Conservation (phyloP, 164 flowering plant genomes). For the Sextonia rubra region DNA sequence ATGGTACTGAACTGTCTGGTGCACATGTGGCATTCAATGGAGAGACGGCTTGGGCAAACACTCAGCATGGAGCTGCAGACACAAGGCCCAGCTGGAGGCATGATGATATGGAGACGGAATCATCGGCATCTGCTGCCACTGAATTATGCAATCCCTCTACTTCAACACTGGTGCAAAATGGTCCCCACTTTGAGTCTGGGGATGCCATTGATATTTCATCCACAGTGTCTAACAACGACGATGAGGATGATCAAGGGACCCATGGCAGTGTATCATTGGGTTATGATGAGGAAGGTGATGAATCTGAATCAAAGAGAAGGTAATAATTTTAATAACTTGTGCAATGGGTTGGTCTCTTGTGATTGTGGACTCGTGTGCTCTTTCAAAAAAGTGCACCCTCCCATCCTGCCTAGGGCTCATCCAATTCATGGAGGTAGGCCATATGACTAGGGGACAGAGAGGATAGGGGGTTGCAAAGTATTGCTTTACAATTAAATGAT, state of each 20-base stretch:
- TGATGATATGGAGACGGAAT: conserved; percentile 50
- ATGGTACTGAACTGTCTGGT: conserved; percentile 34
- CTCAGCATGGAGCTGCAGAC: conserved; percentile 28
- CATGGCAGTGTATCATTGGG: conserved; percentile 73
- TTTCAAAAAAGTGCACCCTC: too few relatives aligned
- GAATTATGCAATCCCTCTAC: conserved; percentile 43
- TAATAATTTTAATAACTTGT: conserved; percentile 2
- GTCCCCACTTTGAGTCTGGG: conserved; percentile 38
- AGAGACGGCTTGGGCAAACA: conserved; percentile 35
- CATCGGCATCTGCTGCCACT: conserved; percentile 37
- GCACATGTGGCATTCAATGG: conserved; percentile 30
- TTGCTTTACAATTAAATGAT: too few relatives aligned
- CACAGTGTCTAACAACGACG: conserved; percentile 73
- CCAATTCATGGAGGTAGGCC: too few relatives aligned
- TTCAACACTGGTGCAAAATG: conserved; percentile 38
- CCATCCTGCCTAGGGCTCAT: too few relatives aligned
- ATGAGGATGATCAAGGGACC: conserved; percentile 70
- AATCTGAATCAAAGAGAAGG: conserved; percentile 93
- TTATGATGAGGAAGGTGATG: conserved; percentile 81
- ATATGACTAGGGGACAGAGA: too few relatives aligned
- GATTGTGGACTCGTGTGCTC: too few relatives aligned
- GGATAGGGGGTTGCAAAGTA: too few relatives aligned
- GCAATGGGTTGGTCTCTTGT: too few relatives aligned
- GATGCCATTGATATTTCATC: conserved; percentile 64
- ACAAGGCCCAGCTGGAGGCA: conserved; percentile 46